Conservation (phyloP, 305 asterid genomes). For the Fraxinus angustifolia region DNA sequence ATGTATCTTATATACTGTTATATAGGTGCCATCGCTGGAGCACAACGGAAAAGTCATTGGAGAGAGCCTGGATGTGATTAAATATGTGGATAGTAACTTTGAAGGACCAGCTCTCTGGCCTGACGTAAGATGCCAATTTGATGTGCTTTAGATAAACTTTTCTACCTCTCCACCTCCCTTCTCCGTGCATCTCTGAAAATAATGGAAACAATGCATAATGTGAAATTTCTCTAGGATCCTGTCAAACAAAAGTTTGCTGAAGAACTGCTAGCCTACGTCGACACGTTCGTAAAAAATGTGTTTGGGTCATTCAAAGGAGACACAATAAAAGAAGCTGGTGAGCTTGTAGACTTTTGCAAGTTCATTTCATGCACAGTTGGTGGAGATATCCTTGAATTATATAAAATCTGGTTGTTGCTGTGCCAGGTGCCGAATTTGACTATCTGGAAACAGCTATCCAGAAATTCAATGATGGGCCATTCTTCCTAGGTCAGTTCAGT, state of each 20-base stretch:
- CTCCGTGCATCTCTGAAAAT: not conserved
- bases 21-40: conserved; percentile 76
- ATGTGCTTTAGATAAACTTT: not conserved
- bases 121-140: conserved; percentile 36
- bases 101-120: conserved; percentile 69
- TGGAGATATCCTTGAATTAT: not conserved
- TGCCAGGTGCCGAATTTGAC: conserved; percentile 59
- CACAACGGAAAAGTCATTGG: conserved; percentile 63
- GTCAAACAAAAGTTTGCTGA: conserved; percentile 56
- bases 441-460: conserved; percentile 68
- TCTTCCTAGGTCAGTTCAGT: conserved; percentile 82
- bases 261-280: conserved; percentile 59
- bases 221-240: conserved; percentile 44
- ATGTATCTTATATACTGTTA: conserved; percentile 1
- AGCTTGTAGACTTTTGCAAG: not conserved
- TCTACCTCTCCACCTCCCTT: not conserved
- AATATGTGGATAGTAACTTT: conserved; percentile 64
- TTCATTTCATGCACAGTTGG: not conserved
- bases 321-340: conserved; percentile 48
- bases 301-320: conserved; percentile 47
- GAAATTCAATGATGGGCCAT: conserved; percentile 67
- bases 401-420: conserved; percentile 4
- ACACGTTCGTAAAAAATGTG: conserved; percentile 34
- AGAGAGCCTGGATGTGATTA: conserved; percentile 71
- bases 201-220: not conserved